These are phyloP conservation scores for Penicillium cinerascens DNA, from an alignment of 495 filamentous ascomycete species.

Conservation along the genomic window DNA sequence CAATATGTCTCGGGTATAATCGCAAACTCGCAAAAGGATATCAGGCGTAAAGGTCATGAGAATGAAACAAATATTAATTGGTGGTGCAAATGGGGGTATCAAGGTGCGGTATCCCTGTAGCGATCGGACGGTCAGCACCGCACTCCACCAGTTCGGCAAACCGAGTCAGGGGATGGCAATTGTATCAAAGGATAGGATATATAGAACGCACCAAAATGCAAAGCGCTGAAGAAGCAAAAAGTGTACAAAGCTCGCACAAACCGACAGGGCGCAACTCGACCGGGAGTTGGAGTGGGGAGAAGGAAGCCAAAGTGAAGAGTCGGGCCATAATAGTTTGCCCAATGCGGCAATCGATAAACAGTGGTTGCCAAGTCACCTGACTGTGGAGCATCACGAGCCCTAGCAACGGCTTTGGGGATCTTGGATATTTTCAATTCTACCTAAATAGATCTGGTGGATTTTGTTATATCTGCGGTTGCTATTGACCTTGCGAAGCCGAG, in stretches of 20 bases:
- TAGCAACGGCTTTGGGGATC: not conserved
- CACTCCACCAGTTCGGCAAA: constrained; percentile 17
- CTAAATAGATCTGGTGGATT: too few relatives aligned
- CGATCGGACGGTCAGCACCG: constrained; percentile 14
- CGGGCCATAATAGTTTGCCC: constrained; percentile 37
- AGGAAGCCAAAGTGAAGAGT: constrained; percentile 22
- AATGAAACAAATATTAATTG: constrained; percentile 13
- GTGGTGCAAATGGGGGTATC: constrained; percentile 20
- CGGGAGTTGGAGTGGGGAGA: constrained; percentile 19
- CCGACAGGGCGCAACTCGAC: constrained; percentile 11
- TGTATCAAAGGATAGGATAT: constrained; percentile 5
- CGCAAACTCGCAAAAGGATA: constrained; percentile 15
- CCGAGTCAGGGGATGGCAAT: constrained; percentile 10
- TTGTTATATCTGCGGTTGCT: too few relatives aligned
- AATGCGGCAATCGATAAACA: constrained; percentile 47
- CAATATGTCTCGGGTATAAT: constrained; percentile 8
- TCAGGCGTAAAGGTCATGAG: constrained; percentile 20
- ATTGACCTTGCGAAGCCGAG: too few relatives aligned
- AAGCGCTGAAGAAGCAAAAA: constrained; percentile 29
- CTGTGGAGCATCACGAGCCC: constrained; percentile 9
- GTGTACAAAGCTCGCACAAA: constrained; percentile 23
- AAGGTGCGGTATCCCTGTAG: constrained; percentile 32
- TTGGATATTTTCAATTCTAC: too few relatives aligned
- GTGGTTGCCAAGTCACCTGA: constrained; percentile 29
- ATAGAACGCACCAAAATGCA: constrained; percentile 23